phyloP scores from a whole-genome alignment of 768 basidiomycete species.

The Cantharellus cinnabarinus region DNA sequence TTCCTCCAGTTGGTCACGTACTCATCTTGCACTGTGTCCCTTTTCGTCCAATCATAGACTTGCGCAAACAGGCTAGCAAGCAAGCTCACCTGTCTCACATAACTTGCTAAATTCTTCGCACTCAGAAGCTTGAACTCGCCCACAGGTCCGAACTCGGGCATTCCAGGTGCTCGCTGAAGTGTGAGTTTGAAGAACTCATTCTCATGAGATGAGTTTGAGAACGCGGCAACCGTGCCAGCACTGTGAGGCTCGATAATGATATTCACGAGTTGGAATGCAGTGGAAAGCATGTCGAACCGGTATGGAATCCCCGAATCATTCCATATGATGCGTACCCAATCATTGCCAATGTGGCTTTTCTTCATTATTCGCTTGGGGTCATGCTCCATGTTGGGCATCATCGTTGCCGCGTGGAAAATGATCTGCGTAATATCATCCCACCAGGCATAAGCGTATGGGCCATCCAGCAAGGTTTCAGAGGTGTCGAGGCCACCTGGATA shows the following conservation, averaged over 20 bases:
- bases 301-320: conserved; percentile 89
- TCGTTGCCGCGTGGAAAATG: conserved; percentile 85
- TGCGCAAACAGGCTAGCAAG: conserved; percentile 81
- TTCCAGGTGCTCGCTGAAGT: conserved; percentile 69
- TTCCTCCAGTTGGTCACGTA: conserved; percentile 79
- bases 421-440: conserved; percentile 96
- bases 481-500: conserved; percentile 75
- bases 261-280: conserved; percentile 93
- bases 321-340: conserved; percentile 90
- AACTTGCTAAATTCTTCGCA: conserved; percentile 63
- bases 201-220: conserved; percentile 66
- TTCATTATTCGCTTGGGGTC: conserved; percentile 65
- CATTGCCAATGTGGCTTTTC: conserved; percentile 93
- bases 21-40: conserved; percentile 50
- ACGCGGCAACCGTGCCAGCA: conserved; percentile 62
- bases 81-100: conserved; percentile 74
- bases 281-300: conserved; percentile 74
- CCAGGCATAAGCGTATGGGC: conserved; percentile 96
- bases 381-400: conserved; percentile 68
- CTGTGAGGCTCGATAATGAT: conserved; percentile 93
- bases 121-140: conserved; percentile 91
- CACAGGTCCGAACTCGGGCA: conserved; percentile 86
- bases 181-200: conserved; percentile 93
- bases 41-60: conserved; percentile 54
- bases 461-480: conserved; percentile 56